Evolutionary conservation across 2,329 filamentous ascomycete species (phyloP), one percentile per base, ranked within the genome.

Genomic region (Coniochaeta sp.): DNA sequence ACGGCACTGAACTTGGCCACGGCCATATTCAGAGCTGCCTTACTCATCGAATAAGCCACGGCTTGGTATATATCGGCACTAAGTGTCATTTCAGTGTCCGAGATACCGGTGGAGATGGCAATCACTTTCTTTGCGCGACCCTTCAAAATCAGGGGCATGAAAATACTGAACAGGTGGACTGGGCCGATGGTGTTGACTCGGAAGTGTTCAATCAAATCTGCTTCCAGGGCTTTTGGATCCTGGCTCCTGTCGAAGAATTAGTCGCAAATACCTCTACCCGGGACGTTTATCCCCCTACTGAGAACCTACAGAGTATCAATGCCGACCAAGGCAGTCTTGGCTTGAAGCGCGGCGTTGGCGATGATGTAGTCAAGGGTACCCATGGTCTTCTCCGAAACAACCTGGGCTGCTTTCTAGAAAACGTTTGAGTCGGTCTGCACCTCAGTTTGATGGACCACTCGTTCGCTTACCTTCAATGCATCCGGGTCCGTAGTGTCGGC

Each of bases 41-140:
- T 83, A 66, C 73, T 78, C 24, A 75, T 73, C 1, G 78, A 63
- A 62, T 86, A 87, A 0, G 76, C 66, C 0, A 71, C 62, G 0
- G 64, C 62, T 1, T 69, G 58, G 0, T 72, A 67, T 52, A 84
- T 64, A 0, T 73, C 71, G 19, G 65, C 67, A 0, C 77, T 59
- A 14, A 70, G 71, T 59, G 72, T 73, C 2, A 81, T 58, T 1
- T 81, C 76, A 0, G 73, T 22, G 60, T 85, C 82, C 0, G 77
- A 79, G 47, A 76, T 61, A 22, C 80, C 82, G 0, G 69, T 77
- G 8, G 78, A 76, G 4, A 87, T 75, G 24, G 74, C 65, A 28
- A 82, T 75, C 17, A 84, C 72, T 65, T 86, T 86, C 68, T 86
- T 86, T 14, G 62, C 66, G 1, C 69, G 65, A 4, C 83, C 78